Evolutionary conservation across 2,329 filamentous ascomycete species (phyloP).

Genomic region (Diaporthe helianthi): DNA sequence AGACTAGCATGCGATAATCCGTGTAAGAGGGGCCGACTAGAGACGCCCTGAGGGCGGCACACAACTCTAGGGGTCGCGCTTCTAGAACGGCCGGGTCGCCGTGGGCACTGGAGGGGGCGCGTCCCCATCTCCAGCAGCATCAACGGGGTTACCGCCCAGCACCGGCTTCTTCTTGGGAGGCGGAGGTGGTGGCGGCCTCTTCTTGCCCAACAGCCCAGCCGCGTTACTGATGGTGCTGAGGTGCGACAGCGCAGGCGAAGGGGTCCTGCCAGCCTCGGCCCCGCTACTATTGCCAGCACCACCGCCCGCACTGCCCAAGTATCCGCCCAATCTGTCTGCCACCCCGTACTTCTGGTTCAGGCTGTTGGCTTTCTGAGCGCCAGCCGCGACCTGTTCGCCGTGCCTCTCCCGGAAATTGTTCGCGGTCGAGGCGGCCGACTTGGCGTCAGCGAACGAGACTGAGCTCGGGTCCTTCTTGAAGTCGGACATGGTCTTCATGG

Average conservation of each 20-base stretch:
- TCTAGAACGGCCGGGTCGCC: constrained; percentile 57
- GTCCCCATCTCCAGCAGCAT: constrained; percentile 40
- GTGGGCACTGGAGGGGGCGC: constrained; percentile 60
- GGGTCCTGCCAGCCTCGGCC: background rate
- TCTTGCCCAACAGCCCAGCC: constrained; percentile 50
- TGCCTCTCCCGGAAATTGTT: constrained; percentile 76
- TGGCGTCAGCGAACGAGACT: constrained; percentile 65
- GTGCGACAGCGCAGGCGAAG: constrained; percentile 18
- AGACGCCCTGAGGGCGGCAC: background rate
- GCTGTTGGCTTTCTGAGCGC: constrained; percentile 62
- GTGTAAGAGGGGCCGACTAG: background rate
- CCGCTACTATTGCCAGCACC: background rate
- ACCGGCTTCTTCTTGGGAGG: constrained; percentile 60
- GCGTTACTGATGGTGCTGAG: constrained; percentile 33
- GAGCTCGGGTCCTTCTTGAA: constrained; percentile 68
- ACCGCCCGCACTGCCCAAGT: constrained; percentile 29
- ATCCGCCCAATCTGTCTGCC: constrained; percentile 46
- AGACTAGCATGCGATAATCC: background rate
- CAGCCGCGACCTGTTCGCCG: constrained; percentile 70
- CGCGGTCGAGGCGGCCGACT: constrained; percentile 64
- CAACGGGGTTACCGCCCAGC: constrained; percentile 11
- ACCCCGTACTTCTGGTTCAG: constrained; percentile 69
- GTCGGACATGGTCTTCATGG: constrained; percentile 65
- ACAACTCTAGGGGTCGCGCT: background rate
- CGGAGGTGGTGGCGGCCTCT: constrained; percentile 60